Evolutionary conservation across 2,329 filamentous ascomycete species (phyloP), one percentile per base, ranked within the genome.

Genomic region (Madurella mycetomatis): DNA sequence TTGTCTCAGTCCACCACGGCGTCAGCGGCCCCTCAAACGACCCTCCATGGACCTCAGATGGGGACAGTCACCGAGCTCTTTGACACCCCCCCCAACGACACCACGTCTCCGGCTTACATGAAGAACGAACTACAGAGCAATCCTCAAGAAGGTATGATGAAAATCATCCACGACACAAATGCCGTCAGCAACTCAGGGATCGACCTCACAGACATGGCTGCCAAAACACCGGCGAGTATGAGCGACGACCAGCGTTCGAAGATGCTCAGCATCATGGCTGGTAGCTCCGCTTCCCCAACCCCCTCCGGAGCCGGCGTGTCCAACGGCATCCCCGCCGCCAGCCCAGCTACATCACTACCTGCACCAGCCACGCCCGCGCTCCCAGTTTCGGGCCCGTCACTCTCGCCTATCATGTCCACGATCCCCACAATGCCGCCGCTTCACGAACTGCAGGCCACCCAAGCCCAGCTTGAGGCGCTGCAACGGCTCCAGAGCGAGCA

Each of bases 401-500:
- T 58, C 67, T 80, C 80, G 1, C 77, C 80, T 0, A 73, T 76
- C 51, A 71, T 83, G 56, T 70, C 72, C 7, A 72, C 75, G 7
- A 70, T 77, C 59, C 68, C 70, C 1, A 70, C 72, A 3, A 76
- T 79, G 1, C 80, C 81, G 0, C 68, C 68, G 13, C 73, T 90
- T 17, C 77, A 81, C 48, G 79, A 85, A 40, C 81, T 94, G 58
- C 81, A 78, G 44, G 81, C 81, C 56, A 92, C 87, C 4, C 80
- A 87, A 57, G 77, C 86, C 13, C 88, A 95, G 58, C 81, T 96
- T 30, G 88, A 94, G 49, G 80, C 87, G 31, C 77, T 97, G 2
- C 83, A 89, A 59, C 86, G 85, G 42, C 76, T 96, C 64, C 89
- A 95, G 66, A 82, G 83, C 19, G 85, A 92, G 56, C 91, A 96